phyloP scores from a whole-genome alignment of 305 asterid genomes.

The Andrographis paniculata region DNA sequence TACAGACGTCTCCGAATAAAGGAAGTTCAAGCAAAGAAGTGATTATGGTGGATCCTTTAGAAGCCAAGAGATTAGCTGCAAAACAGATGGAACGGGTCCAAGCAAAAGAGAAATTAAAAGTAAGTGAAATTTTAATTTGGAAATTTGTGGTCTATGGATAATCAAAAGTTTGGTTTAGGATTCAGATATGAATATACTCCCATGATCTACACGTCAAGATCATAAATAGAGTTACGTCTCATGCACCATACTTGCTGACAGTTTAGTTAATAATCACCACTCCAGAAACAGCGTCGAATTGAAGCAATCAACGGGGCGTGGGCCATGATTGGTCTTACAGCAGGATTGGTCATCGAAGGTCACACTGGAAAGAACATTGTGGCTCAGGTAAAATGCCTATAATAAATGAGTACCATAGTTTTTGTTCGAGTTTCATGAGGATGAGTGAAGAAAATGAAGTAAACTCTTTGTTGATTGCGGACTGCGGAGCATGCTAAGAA shows the following conservation, averaged over 20 bases:
- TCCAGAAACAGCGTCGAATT: constrained; percentile 49
- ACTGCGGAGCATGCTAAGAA: no score
- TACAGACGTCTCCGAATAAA: constrained; percentile 47
- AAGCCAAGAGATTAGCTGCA: constrained; percentile 89
- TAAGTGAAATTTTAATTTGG: constrained; percentile 25
- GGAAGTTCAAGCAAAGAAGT: constrained; percentile 39
- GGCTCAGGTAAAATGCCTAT: constrained; percentile 45
- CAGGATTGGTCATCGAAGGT: constrained; percentile 76
- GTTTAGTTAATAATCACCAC: background rate
- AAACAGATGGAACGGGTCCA: constrained; percentile 75
- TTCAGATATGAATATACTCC: no score
- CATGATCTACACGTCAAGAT: no score
- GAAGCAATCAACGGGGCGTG: constrained; percentile 94
- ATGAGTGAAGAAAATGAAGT: no score
- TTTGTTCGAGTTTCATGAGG: background rate
- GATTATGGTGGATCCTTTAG: constrained; percentile 88
- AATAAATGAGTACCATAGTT: background rate
- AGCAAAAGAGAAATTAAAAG: constrained; percentile 60
- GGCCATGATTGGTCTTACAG: constrained; percentile 96
- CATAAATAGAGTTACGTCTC: no score
- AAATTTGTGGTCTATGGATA: background rate
- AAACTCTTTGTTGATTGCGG: no score
- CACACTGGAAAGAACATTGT: constrained; percentile 58
- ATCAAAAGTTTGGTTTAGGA: no score
- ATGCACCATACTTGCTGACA: background rate